Base-by-base conservation (phyloP, 2,329 filamentous ascomycete genomes). In the Alternaria arborescens region DNA sequence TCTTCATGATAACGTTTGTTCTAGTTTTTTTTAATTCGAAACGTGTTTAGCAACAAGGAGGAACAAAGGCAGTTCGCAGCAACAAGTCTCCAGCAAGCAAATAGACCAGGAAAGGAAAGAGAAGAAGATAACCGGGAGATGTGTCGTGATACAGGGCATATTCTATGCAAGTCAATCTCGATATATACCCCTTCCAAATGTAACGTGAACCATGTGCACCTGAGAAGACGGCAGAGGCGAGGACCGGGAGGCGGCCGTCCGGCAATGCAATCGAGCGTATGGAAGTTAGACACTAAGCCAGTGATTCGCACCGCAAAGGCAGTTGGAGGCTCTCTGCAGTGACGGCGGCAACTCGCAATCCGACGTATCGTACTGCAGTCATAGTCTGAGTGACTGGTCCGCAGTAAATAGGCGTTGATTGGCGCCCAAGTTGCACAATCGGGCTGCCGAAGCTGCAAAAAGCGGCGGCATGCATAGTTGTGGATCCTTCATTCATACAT, bases 161-260 rank as follows among this genome's bases (percentile, higher is more conserved):
- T 73, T 70, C 67, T 73, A 75, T 75, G 72, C 72, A 74, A 71
- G 69, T 69, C 67, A 72, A 71, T 71, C 71, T 71, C 61, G 66
- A 72, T 71, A 70, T 72, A 68, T 75, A 73, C 72, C 64, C 51
- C 68, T 62, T 62, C 60, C 20, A 58, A 60, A 68, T 60, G 72
- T 72, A 71, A 73, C 68, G 63, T 68, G 59, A 66, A 62, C 72
- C 72, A 75, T 75, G 71, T 77, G 71, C 61, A 56, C 70, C 71
- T 64, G 66, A 61, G 71, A 65, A 57, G 60, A 65, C 66, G 65
- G 65, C 70, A 66, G 59, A 53, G 56, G 61, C 48, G 48, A 65
- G 55, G 55, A 56, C 61, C 55, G 62, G 66, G 62, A 62, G 62
- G 57, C 60, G 68, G 63, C 26, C 53, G 55, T 59, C 69, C 64